Evolutionary conservation across 2,329 filamentous ascomycete species (phyloP).

Genomic region (Escovopsis sp.): DNA sequence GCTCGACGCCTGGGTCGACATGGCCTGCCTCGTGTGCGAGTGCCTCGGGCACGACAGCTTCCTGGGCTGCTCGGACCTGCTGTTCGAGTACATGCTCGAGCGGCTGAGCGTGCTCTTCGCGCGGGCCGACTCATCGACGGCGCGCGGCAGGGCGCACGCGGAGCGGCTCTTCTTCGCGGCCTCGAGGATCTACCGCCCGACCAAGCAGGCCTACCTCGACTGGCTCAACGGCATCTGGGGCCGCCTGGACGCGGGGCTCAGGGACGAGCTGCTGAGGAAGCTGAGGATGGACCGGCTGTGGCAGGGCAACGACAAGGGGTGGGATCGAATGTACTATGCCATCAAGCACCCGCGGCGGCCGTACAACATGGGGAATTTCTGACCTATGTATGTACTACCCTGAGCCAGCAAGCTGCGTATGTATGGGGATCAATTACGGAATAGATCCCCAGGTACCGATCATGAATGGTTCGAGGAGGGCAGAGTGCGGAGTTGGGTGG

Average conservation of each 20-base stretch:
- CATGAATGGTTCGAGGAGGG: no score
- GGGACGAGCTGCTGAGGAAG: conserved; percentile 8
- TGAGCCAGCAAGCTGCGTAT: no score
- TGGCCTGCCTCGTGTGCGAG: conserved; percentile 12
- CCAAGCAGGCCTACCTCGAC: conserved; percentile 2
- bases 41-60: conserved; percentile 13
- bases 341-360: conserved; percentile 5
- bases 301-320: conserved; percentile 6
- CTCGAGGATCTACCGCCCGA: conserved; percentile 10
- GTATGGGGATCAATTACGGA: no score
- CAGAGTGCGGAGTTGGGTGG: no score
- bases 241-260: conserved; percentile 9
- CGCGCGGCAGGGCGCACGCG: background rate
- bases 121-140: background rate
- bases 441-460: no score
- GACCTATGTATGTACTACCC: no score
- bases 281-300: conserved; percentile 7
- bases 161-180: conserved; percentile 11
- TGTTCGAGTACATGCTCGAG: conserved; percentile 11
- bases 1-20: conserved; percentile 6
- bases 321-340: conserved; percentile 11
- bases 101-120: conserved; percentile 12
- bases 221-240: conserved; percentile 11
- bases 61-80: conserved; percentile 13
- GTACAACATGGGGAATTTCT: background rate